phyloP scores from a whole-genome alignment of 176 grass and related monocot species.

The Olyra latifolia region DNA sequence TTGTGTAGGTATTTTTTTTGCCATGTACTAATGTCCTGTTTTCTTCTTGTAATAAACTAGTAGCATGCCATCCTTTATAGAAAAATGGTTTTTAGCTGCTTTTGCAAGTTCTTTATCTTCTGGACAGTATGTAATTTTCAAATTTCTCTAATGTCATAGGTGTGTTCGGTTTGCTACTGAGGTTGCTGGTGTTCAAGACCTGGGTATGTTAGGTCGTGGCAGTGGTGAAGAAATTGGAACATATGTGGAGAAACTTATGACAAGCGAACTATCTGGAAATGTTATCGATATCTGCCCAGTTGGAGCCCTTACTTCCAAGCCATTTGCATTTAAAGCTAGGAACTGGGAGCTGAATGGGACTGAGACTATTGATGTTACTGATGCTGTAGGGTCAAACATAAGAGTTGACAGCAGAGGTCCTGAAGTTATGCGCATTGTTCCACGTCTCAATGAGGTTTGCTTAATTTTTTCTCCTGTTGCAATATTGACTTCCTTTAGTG shows the following conservation, averaged over 20 bases:
- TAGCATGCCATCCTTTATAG: background rate
- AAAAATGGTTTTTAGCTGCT: background rate
- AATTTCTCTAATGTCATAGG: conserved; percentile 37
- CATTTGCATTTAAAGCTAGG: conserved; percentile 97
- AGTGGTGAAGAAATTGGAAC: conserved; percentile 99
- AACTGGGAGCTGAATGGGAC: conserved; percentile 97
- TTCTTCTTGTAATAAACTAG: background rate
- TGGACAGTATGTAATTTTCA: background rate
- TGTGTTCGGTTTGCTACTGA: conserved; percentile 96
- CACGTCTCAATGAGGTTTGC: conserved; percentile 90
- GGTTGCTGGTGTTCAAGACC: conserved; percentile 96
- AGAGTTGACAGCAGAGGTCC: conserved; percentile 96
- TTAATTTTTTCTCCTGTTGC: conserved; percentile 1
- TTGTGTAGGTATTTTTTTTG: background rate
- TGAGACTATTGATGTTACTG: conserved; percentile 94
- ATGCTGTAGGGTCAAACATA: conserved; percentile 97
- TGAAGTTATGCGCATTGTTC: conserved; percentile 95
- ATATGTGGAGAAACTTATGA: conserved; percentile 97
- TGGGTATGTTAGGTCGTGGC: conserved; percentile 93
- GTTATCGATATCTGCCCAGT: conserved; percentile 99
- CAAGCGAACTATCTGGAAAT: conserved; percentile 97
- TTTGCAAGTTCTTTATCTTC: background rate
- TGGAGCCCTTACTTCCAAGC: conserved; percentile 97
- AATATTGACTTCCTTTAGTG: background rate
- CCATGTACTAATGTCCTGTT: background rate